A percentile compares a stretch with the other conserved stretches of the same genome.
These are phyloP conservation scores for Beta macrorhiza DNA, from an alignment of 179 eudicot genomes.

Conservation along the genomic window DNA sequence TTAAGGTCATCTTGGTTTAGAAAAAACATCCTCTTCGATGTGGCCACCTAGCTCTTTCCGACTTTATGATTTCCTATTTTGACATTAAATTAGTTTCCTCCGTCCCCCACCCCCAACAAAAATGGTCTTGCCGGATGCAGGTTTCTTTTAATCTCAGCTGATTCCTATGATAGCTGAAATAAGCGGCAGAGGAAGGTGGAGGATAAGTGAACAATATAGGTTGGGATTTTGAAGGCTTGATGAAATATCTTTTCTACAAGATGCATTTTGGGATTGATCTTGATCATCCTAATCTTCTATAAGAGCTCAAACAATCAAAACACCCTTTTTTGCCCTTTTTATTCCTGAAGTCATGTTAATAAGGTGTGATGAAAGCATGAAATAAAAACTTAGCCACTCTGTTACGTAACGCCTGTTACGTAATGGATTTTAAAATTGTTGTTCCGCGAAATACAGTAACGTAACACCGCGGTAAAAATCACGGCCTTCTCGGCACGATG, in stretches of 20 bases:
- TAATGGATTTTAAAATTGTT: too few species aligned
- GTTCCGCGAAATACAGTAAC: too few species aligned
- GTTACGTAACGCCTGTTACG: too few species aligned
- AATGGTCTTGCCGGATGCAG: not conserved
- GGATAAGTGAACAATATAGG: not conserved
- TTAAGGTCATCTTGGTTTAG: not conserved
- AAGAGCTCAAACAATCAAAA: not conserved
- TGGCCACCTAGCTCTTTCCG: not conserved
- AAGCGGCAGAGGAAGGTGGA: not conserved
- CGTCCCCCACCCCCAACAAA: not conserved
- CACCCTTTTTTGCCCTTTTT: not conserved
- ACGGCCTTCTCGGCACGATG: too few species aligned
- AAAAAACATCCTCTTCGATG: not conserved
- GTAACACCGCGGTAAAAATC: too few species aligned
- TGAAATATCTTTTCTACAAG: not conserved
- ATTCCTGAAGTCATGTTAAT: not conserved
- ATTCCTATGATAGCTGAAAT: not conserved
- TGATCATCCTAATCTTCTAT: not conserved
- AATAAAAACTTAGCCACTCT: too few species aligned
- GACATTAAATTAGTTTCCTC: not conserved
- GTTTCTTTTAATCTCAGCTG: not conserved
- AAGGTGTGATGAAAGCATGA: not conserved
- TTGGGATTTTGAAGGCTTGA: not conserved
- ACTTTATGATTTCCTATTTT: not conserved
- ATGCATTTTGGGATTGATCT: not conserved